Percentiles rank a stretch among this genome's conserved stretches.
Evolutionary conservation across 352 stramenopile species (phyloP).

Genomic region (Phytophthora meadii): DNA sequence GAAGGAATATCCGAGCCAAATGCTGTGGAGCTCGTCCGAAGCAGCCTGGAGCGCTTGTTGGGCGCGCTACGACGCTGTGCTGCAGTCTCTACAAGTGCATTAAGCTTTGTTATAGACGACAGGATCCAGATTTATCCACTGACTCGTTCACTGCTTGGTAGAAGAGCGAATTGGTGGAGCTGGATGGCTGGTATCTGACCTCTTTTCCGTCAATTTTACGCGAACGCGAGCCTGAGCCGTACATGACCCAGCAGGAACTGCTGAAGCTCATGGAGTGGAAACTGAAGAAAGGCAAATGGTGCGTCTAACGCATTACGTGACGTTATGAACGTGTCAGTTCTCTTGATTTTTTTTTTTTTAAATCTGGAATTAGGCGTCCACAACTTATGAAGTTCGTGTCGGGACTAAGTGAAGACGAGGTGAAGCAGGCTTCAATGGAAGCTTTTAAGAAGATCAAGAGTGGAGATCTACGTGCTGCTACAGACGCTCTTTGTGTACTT

Average conservation of each 20-base stretch:
- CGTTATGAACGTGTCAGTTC: background rate
- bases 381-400: slow-evolving; percentile 80
- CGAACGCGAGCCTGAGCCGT: slow-evolving; percentile 54
- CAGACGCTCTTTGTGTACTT: slow-evolving; percentile 58
- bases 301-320: slow-evolving; percentile 3
- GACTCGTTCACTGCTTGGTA: slow-evolving; percentile 22
- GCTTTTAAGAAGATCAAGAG: slow-evolving; percentile 44
- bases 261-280: slow-evolving; percentile 84
- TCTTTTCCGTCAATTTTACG: slow-evolving; percentile 50
- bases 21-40: slow-evolving; percentile 37
- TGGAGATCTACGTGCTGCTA: slow-evolving; percentile 46
- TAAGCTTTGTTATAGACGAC: background rate
- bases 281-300: slow-evolving; percentile 89
- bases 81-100: slow-evolving; percentile 49
- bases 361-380: slow-evolving; percentile 50
- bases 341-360: slow-evolving; percentile 12
- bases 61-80: slow-evolving; percentile 47
- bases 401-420: slow-evolving; percentile 46
- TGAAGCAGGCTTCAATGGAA: slow-evolving; percentile 53
- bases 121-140: background rate
- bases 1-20: slow-evolving; percentile 14
- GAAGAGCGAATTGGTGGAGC: slow-evolving; percentile 62
- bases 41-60: slow-evolving; percentile 47
- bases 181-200: slow-evolving; percentile 68
- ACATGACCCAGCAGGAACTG: slow-evolving; percentile 64